Evolutionary conservation across 2,329 filamentous ascomycete genomes (phyloP).

Genomic region (Teratosphaeria gauchensis): DNA sequence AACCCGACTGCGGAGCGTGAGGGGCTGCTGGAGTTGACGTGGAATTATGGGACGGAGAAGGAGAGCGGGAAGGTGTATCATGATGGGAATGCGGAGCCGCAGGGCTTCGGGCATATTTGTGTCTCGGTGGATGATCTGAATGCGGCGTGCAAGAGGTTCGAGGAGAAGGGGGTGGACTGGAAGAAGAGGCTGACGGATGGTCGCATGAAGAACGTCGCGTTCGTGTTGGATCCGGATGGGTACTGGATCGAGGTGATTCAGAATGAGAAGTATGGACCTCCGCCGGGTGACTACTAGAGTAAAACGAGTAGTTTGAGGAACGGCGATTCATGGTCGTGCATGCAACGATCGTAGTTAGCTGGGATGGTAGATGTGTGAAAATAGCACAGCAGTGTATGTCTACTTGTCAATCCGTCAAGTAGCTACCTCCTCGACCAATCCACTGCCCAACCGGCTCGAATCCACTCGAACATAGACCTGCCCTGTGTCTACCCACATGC

Average conservation of each 20-base stretch:
- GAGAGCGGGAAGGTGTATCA: slow-evolving; percentile 79
- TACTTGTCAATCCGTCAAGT: too few relatives aligned
- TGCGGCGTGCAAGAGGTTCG: slow-evolving; percentile 49
- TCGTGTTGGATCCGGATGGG: slow-evolving; percentile 68
- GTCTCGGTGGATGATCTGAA: slow-evolving; percentile 2
- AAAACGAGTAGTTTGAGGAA: neutral
- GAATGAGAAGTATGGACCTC: slow-evolving; percentile 55
- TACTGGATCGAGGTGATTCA: slow-evolving; percentile 77
- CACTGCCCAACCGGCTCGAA: too few relatives aligned
- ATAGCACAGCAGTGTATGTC: too few relatives aligned
- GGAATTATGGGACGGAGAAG: slow-evolving; percentile 76
- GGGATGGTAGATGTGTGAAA: too few relatives aligned
- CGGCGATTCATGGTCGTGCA: neutral
- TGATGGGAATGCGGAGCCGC: slow-evolving; percentile 80
- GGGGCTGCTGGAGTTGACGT: slow-evolving; percentile 82
- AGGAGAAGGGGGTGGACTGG: slow-evolving; percentile 72
- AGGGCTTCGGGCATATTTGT: slow-evolving; percentile 87
- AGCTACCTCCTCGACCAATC: too few relatives aligned
- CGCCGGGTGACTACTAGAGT: slow-evolving; percentile 8
- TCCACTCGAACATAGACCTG: too few relatives aligned
- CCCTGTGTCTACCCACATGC: too few relatives aligned
- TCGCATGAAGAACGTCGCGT: slow-evolving; percentile 96
- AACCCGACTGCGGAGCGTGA: slow-evolving; percentile 60
- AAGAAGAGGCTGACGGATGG: slow-evolving; percentile 94
- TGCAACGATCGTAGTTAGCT: neutral